Evolutionary conservation across 23 red algal genomes (phyloP), one percentile per base, ranked within the genome.

Genomic region (Rhodosorus marinus): DNA sequence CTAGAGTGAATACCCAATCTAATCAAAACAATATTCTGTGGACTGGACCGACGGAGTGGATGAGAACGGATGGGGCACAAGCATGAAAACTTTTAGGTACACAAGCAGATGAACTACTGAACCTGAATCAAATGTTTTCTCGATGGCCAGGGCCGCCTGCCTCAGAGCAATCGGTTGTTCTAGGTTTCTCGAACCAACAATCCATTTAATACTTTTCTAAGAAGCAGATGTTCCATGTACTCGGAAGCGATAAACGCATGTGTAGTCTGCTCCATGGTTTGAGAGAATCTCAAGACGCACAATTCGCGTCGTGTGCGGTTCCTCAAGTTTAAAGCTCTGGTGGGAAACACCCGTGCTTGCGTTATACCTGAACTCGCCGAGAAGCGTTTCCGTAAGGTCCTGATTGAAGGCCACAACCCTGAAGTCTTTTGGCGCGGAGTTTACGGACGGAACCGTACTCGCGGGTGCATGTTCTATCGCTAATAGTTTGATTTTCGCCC

Each of bases 391-490:
- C 4, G 65, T 46, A 2, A 33, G 52, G 5, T 28, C 19, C 1
- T 17, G 20, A 17, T 33, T 33, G 4, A n/a, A n/a, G n/a, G n/a
- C n/a, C n/a, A n/a, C 20, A 2, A 81, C 54, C 7, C 49, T 35
- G n/a, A 81, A 67, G 41, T 29, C 32, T 19, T 55, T 43, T 0
- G 64, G 75, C 7, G 75, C 75, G 42, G 61, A 55, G 11, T 11
- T 26, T 4, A 56, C 31, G 20, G 75, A 81, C 22, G 71, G 51
- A 17, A 51, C 75, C 20, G 61, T 54, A 17, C 45, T 25, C 31
- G 36, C 24, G 0, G 75, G 75, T 28, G 75, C 71, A 51, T 81
- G 75, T 36, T 81, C 75, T 45, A 81, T 69, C 22, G 75, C 71
- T 20, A 81, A 61, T 9, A 33, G 55, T 1, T 19, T 34, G 6